A percentile compares a stretch with the other conserved stretches of the same genome.
These are phyloP conservation scores for Curvularia sp. DNA, from an alignment of 2,329 filamentous ascomycete genomes.

Conservation along the genomic window DNA sequence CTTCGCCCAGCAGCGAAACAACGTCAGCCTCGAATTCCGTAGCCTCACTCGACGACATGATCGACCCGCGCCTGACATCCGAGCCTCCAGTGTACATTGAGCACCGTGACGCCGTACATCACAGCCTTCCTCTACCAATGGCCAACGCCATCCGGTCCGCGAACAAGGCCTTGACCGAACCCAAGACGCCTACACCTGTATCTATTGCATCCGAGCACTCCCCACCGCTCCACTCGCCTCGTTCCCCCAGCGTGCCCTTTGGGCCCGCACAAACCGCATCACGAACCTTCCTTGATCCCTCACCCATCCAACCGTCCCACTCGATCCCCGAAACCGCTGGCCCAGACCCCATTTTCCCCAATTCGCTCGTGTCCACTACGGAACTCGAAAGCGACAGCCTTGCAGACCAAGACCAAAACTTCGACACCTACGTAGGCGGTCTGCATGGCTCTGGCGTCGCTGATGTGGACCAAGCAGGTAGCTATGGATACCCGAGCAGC, in stretches of 20 bases:
- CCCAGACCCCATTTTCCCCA: constrained; percentile 32
- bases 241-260: constrained; percentile 24
- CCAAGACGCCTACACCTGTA: constrained; percentile 23
- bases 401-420: constrained; percentile 30
- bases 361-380: constrained; percentile 11
- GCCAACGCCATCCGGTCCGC: constrained; percentile 32
- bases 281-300: constrained; percentile 38
- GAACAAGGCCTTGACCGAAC: constrained; percentile 25
- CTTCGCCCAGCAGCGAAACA: constrained; percentile 41
- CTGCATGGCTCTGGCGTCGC: constrained; percentile 43
- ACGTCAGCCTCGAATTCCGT: constrained; percentile 41
- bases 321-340: constrained; percentile 28
- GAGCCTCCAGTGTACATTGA: constrained; percentile 25
- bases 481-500: constrained; percentile 44
- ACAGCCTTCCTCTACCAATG: constrained; percentile 39
- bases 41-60: constrained; percentile 41
- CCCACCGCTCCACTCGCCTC: constrained; percentile 27
- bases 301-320: constrained; percentile 24
- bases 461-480: constrained; percentile 45
- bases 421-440: constrained; percentile 47
- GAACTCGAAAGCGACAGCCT: constrained; percentile 21
- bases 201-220: constrained; percentile 17
- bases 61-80: constrained; percentile 41
- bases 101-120: constrained; percentile 40
- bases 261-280: constrained; percentile 28